Evolutionary conservation across 2,329 filamentous ascomycete genomes (phyloP).

Genomic region (Stenocarpella maydis): DNA sequence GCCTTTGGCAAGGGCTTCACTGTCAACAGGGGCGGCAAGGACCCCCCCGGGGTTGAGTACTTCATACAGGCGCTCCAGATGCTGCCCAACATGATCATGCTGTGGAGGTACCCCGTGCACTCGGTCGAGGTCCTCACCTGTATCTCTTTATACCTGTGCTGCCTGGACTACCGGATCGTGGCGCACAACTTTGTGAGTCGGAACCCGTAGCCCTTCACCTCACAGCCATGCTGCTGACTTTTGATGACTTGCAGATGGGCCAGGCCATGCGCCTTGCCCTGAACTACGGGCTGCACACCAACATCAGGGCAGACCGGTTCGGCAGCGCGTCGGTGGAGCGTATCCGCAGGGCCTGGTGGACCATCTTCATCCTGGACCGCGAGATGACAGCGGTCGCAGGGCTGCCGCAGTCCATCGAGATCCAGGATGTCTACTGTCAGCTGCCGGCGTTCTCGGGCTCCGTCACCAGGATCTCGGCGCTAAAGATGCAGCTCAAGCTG

Average conservation of each 20-base stretch:
- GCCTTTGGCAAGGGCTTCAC: slow-evolving; percentile 64
- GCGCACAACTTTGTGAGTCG: slow-evolving; percentile 14
- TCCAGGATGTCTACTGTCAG: slow-evolving; percentile 58
- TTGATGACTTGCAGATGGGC: slow-evolving; percentile 50
- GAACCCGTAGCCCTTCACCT: no score
- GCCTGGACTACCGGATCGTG: slow-evolving; percentile 14
- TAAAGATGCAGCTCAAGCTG: slow-evolving; percentile 46
- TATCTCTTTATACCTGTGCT: slow-evolving; percentile 56
- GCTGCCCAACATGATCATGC: slow-evolving; percentile 1
- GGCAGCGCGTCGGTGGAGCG: slow-evolving; percentile 52
- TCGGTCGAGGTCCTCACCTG: slow-evolving; percentile 57
- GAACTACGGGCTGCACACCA: slow-evolving; percentile 59
- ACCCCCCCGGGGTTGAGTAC: slow-evolving; percentile 56
- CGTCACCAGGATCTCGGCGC: slow-evolving; percentile 39
- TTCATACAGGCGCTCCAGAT: slow-evolving; percentile 55
- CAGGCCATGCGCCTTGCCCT: slow-evolving; percentile 60
- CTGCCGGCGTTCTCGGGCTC: slow-evolving; percentile 44
- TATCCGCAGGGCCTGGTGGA: slow-evolving; percentile 62
- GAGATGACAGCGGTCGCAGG: slow-evolving; percentile 64
- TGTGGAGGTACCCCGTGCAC: slow-evolving; percentile 15
- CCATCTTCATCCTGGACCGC: slow-evolving; percentile 59
- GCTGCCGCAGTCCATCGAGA: slow-evolving; percentile 55
- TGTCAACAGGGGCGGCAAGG: slow-evolving; percentile 46
- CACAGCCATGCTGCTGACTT: neutral
- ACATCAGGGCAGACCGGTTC: slow-evolving; percentile 55